Base-by-base conservation (phyloP, 495 filamentous ascomycete species). In the Penicillium verhagenii region DNA sequence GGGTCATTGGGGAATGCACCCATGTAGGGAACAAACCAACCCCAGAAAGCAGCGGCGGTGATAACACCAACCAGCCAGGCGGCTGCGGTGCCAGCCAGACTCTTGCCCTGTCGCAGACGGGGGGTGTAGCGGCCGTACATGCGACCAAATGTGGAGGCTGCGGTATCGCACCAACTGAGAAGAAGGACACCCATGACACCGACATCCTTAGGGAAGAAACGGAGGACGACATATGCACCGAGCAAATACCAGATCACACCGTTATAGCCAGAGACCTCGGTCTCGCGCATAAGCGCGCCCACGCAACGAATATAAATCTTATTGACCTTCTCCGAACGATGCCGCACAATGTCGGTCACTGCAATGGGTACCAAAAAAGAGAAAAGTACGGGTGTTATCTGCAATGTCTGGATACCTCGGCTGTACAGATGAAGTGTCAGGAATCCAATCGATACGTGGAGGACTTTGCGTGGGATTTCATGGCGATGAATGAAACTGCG, bases 151-250 rank as follows among this genome's bases (percentile, higher is more conserved):
- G 94, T 99, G 61, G 87, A 91, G 3, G 94, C 94, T 35, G 94
- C 95, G 5, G 95, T 97, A 65, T 99, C 94, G 68, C 94, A 99
- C 94, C 94, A 99, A 60, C 88, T 92, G 7, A 99, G 81, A 46
- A 99, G 79, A 53, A 97, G 76, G 13, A 96, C 86, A 20, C 86
- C 82, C 77, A 99, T 86, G 8, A 96, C 85, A 2, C 86, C 91
- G n/a, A 97, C 82, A 59, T 99, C 94, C 70, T 97, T 97, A 23
- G 92, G 92, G 68, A 92, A 92, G 70, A 90, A 92, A 52, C 83
- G 79, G 38, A 99, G 80, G 21, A 90, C 92, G 16, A 83, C 80
- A 78, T 91, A 97, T 19, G 92, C 86, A 13, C 94, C 94, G 10
- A 96, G 80, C 6, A 99, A 82, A 64, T 97, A 99, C 81, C 89